Percentiles rank a stretch among this genome's conserved stretches.
These are phyloP conservation scores for Naematelia aurantialba DNA, from an alignment of 768 basidiomycete genomes.

Conservation along the genomic window DNA sequence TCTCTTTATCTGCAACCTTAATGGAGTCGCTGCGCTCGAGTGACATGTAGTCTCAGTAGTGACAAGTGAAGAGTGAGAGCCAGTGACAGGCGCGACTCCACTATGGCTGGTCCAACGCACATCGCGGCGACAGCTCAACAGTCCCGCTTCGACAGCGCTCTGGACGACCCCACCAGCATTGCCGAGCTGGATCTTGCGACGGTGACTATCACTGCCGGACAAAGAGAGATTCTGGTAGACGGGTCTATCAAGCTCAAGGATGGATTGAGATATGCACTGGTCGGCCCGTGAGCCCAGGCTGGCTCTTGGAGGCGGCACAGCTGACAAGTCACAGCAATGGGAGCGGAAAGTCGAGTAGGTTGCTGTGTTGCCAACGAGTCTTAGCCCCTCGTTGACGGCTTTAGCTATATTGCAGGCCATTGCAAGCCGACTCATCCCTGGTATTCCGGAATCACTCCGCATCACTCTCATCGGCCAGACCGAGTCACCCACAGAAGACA, in stretches of 20 bases:
- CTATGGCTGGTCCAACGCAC: not conserved
- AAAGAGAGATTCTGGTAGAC: conserved; percentile 58
- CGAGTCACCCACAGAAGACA: not conserved
- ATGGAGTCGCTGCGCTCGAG: too few species aligned
- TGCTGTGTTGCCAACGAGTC: conserved; percentile 22
- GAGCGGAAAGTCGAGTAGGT: conserved; percentile 57
- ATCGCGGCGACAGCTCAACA: conserved; percentile 26
- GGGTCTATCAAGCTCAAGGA: conserved; percentile 57
- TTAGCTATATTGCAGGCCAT: conserved; percentile 50
- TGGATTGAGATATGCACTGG: conserved; percentile 53
- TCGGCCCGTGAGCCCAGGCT: conserved; percentile 51
- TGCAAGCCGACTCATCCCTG: conserved; percentile 55
- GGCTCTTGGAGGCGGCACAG: not conserved
- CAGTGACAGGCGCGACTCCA: not conserved
- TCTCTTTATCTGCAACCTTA: not conserved
- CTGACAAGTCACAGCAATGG: conserved; percentile 54
- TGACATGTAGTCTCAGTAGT: too few species aligned
- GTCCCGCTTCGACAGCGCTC: conserved; percentile 45
- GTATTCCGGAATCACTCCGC: conserved; percentile 53
- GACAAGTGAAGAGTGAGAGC: not conserved
- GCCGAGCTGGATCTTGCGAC: conserved; percentile 58
- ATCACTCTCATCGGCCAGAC: conserved; percentile 56
- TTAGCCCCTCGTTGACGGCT: conserved; percentile 39
- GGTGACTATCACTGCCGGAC: conserved; percentile 57
- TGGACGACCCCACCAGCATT: conserved; percentile 28